These are phyloP conservation scores for Cercospora sojina DNA, from an alignment of 2,329 filamentous ascomycete species.

Conservation along the genomic window DNA sequence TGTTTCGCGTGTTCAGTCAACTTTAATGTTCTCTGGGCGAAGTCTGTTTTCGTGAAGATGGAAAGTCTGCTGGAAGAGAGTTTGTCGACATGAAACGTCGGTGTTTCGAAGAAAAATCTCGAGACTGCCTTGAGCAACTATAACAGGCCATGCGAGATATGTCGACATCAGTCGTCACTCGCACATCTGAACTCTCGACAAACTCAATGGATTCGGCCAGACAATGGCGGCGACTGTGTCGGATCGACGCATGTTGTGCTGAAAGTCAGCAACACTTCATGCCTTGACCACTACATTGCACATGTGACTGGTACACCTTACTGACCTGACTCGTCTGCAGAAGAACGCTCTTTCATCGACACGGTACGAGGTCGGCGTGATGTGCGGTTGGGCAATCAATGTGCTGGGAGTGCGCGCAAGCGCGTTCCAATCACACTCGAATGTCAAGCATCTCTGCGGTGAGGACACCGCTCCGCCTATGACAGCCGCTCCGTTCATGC, in stretches of 20 bases:
- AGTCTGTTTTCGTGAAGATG: background rate
- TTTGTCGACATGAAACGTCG: conserved; percentile 6
- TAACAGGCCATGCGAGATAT: background rate
- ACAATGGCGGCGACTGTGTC: background rate
- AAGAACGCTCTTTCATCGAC: background rate
- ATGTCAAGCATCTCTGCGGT: background rate
- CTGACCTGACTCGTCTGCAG: background rate
- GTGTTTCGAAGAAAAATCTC: background rate
- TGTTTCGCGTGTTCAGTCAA: conserved; percentile 1
- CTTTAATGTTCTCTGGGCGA: background rate
- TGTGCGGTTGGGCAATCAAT: background rate
- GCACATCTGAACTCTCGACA: background rate
- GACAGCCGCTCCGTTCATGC: background rate
- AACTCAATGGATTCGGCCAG: background rate
- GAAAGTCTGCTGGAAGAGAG: conserved; percentile 7
- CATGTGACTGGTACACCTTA: background rate
- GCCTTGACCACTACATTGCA: background rate
- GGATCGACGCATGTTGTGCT: background rate
- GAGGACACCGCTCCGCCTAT: background rate
- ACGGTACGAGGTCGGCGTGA: background rate
- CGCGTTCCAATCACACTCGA: background rate
- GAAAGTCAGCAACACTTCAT: background rate
- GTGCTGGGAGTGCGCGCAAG: background rate
- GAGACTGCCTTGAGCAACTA: background rate
- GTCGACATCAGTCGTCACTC: background rate